Conservation (phyloP, 1,139 yeast species). For the Candida sp. region DNA sequence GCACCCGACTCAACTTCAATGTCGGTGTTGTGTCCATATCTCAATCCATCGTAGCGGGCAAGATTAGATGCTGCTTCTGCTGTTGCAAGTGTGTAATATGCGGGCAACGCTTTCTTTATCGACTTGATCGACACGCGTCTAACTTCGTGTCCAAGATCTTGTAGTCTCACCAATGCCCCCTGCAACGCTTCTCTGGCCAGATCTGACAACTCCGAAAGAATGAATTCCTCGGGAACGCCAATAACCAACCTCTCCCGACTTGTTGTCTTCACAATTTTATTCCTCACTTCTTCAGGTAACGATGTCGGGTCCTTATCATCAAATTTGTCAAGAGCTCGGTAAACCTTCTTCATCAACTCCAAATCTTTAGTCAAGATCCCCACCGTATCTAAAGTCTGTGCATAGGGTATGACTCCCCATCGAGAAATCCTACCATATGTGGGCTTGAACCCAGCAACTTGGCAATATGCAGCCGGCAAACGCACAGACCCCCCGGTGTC, state of each 20-base stretch:
- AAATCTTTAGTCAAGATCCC: constrained; percentile 72
- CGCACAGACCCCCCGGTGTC: constrained; percentile 98
- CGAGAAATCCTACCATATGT: constrained; percentile 90
- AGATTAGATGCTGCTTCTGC: constrained; percentile 96
- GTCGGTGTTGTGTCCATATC: constrained; percentile 61
- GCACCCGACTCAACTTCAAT: constrained; percentile 31
- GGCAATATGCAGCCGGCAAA: constrained; percentile 88
- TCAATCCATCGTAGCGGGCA: constrained; percentile 86
- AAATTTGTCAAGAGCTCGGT: constrained; percentile 53
- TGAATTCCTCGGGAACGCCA: constrained; percentile 76
- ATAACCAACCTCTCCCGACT: constrained; percentile 36
- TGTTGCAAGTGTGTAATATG: constrained; percentile 87
- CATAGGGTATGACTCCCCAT: constrained; percentile 92
- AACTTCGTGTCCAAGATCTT: constrained; percentile 57
- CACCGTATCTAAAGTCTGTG: constrained; percentile 94
- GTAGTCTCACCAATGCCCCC: constrained; percentile 43
- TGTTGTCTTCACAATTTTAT: constrained; percentile 18
- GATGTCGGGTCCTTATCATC: constrained; percentile 88
- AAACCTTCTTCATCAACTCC: constrained; percentile 50
- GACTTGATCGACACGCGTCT: constrained; percentile 72
- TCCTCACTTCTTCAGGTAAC: constrained; percentile 42
- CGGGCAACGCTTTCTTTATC: constrained; percentile 69
- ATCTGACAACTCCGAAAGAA: constrained; percentile 56
- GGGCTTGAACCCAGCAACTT: constrained; percentile 88
- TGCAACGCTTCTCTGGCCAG: constrained; percentile 53